Evolutionary conservation across 495 filamentous ascomycete genomes (phyloP), one percentile per base, ranked within the genome.

Genomic region (Podospora didyma): DNA sequence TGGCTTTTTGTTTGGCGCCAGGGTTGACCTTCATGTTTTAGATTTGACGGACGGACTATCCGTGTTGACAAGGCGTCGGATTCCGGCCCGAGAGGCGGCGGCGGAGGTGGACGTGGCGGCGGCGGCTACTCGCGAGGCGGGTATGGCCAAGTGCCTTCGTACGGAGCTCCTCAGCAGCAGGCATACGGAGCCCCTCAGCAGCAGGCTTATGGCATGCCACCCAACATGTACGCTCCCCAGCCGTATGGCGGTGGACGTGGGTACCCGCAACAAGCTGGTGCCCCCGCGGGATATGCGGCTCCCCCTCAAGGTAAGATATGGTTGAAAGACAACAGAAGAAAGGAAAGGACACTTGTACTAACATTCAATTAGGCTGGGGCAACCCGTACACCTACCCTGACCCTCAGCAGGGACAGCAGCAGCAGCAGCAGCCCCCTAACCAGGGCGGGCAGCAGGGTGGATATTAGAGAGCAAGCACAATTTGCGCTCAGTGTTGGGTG

Each of bases 21-120:
- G 39, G n/a, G 14, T 16, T 42, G 39, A 20, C 28, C 39, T 16
- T 5, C n/a, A n/a, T n/a, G n/a, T 34, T 55, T 7, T 63, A 98
- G 94, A 65, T 97, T 99, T 67, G 94, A 99, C 75, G 94, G 94
- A 47, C 92, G 94, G 54, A 82, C 81, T 53, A 97, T 99, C 66
- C 92, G 95, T 57, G 94, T 99, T 47, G 94, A 97, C 77, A 96
- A 89, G 70, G 95, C 94, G 49, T 92, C 90, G 46, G 91, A 97
- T 71, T 86, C 86, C 62, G 79, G 82, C 44, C 74, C 80, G 37
- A 79, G 79, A 48, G 80, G 82, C 20, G 77, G 78, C 28, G 77
- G 82, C 41, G 74, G 81, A 19, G 68, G 73, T 51, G 68, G 64
- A 14, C 60, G 66, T 22, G 65, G 64, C 31, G 64, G 64, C 47